phyloP scores from a whole-genome alignment of 345 rosid species.

The Citrus hindsii region DNA sequence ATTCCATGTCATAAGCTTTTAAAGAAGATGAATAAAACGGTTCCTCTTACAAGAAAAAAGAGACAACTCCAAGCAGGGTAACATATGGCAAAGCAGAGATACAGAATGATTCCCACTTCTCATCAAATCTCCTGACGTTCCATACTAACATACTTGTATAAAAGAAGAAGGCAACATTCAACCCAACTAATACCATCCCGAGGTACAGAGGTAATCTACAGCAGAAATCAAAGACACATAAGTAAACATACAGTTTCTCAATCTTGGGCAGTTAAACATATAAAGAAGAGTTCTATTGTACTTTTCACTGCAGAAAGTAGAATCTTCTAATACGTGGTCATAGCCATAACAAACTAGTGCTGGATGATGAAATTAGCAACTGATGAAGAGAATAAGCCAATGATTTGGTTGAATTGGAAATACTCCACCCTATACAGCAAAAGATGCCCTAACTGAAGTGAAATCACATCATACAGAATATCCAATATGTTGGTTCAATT shows the following conservation, averaged over 20 bases:
- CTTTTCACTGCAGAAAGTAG: background rate
- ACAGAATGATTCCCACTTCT: slow-evolving; percentile 82
- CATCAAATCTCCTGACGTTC: slow-evolving; percentile 83
- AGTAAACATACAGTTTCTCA: background rate
- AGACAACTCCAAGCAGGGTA: slow-evolving; percentile 74
- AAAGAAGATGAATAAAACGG: background rate
- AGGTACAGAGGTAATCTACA: slow-evolving; percentile 83
- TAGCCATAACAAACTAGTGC: background rate
- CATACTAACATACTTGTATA: slow-evolving; percentile 75
- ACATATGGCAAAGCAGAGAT: slow-evolving; percentile 77
- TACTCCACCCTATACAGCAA: background rate
- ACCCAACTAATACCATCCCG: slow-evolving; percentile 64
- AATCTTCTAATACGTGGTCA: background rate
- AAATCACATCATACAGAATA: background rate
- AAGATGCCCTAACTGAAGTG: background rate
- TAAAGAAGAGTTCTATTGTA: background rate
- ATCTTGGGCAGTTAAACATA: background rate
- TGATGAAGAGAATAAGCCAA: background rate
- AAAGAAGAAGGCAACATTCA: slow-evolving; percentile 66
- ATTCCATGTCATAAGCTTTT: slow-evolving; percentile 7
- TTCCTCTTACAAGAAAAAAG: slow-evolving; percentile 81
- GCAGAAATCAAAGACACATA: background rate
- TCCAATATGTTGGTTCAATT: background rate
- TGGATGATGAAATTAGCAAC: background rate
- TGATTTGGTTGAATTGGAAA: background rate